These are phyloP conservation scores for Houttuynia cordata DNA, from an alignment of 164 flowering plant genomes.

Conservation along the genomic window DNA sequence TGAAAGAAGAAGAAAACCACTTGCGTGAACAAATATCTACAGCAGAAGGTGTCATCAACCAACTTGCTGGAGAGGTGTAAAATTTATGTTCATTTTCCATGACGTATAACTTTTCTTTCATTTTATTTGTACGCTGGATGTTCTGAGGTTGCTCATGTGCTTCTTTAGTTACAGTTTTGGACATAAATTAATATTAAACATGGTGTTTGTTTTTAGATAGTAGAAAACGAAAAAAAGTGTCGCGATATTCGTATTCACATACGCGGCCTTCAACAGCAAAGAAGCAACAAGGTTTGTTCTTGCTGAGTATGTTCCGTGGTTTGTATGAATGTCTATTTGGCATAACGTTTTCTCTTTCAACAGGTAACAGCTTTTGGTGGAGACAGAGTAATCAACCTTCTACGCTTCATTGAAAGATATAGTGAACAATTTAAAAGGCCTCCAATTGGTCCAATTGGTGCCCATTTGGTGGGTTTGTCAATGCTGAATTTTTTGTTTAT, in stretches of 20 bases:
- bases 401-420: constrained; percentile 58
- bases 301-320: not conserved
- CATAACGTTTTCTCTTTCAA: constrained; percentile 1
- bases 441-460: constrained; percentile 97
- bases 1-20: constrained; percentile 49
- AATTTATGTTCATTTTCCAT: not conserved
- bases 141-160: not conserved
- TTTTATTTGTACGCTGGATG: not conserved
- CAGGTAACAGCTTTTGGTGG: constrained; percentile 99
- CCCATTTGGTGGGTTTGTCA: constrained; percentile 54
- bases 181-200: too few species aligned
- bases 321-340: not conserved
- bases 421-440: constrained; percentile 45
- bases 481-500: not conserved
- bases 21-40: constrained; percentile 26
- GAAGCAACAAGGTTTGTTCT: constrained; percentile 57
- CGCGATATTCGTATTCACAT: constrained; percentile 26
- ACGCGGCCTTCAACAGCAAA: constrained; percentile 37
- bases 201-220: constrained; percentile 29
- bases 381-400: constrained; percentile 49
- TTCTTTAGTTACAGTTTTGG: not conserved
- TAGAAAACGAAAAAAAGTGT: constrained; percentile 27
- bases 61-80: constrained; percentile 35
- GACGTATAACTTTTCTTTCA: not conserved
- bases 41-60: constrained; percentile 22